Evolutionary conservation across 257 asterid species (phyloP).

Genomic region (Knoxia roxburghii): DNA sequence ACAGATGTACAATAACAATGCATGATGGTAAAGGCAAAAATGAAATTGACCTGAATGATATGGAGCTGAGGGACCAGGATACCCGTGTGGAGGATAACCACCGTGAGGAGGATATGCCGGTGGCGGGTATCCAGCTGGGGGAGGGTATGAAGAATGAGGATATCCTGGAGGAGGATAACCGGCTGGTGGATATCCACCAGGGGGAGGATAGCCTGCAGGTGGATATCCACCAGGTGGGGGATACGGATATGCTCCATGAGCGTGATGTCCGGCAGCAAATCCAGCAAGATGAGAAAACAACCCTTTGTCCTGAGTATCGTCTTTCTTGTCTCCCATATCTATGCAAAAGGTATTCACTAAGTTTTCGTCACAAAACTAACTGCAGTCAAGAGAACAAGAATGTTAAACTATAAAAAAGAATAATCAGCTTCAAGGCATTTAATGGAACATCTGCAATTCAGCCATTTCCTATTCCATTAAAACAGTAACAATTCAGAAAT

Average conservation of each 20-base stretch:
- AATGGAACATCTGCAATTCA: neutral
- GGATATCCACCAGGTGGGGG: slow-evolving; percentile 41
- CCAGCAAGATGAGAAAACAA: slow-evolving; percentile 59
- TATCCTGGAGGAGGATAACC: slow-evolving; percentile 27
- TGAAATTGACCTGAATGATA: slow-evolving; percentile 34
- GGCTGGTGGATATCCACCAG: slow-evolving; percentile 37
- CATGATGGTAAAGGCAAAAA: neutral
- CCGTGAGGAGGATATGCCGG: slow-evolving; percentile 45
- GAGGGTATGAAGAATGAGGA: slow-evolving; percentile 40
- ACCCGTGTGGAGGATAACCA: slow-evolving; percentile 54
- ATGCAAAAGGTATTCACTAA: neutral
- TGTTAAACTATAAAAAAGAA: neutral
- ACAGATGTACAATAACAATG: neutral
- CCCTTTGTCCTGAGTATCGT: slow-evolving; percentile 54
- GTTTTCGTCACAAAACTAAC: neutral
- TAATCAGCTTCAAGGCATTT: neutral
- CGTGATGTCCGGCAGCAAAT: slow-evolving; percentile 22
- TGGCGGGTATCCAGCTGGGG: slow-evolving; percentile 32
- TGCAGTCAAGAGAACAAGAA: slow-evolving; percentile 5
- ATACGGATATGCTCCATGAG: slow-evolving; percentile 41
- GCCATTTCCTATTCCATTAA: neutral
- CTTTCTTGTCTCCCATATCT: slow-evolving; percentile 34
- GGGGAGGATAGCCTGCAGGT: slow-evolving; percentile 29
- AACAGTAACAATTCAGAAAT: neutral
- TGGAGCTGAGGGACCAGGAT: slow-evolving; percentile 41